Conservation (phyloP, 78 protist genomes). For the Diacronema lutheri region DNA sequence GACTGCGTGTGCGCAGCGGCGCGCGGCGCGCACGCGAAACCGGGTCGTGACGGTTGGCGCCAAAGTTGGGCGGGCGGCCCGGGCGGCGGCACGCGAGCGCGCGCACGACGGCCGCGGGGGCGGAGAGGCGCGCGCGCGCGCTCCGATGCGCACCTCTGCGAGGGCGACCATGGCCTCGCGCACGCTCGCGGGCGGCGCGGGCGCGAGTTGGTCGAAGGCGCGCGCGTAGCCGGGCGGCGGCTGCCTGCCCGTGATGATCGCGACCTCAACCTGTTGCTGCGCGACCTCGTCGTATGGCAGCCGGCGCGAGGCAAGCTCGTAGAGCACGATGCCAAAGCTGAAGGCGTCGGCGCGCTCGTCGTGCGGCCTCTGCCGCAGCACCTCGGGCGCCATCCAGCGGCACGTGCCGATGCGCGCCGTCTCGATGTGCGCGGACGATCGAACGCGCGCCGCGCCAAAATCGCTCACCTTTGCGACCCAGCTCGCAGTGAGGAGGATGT, state of each 20-base stretch:
- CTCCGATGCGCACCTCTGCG: too few species aligned
- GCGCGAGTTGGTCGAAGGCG: too few species aligned
- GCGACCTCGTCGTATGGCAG: constrained; percentile 24
- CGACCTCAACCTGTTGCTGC: neutral
- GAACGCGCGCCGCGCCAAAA: constrained; percentile 54
- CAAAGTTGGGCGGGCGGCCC: too few species aligned
- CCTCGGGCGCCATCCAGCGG: constrained; percentile 62
- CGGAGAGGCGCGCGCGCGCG: too few species aligned
- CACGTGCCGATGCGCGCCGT: constrained; percentile 27
- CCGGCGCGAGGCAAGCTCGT: constrained; percentile 30
- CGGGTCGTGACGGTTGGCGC: too few species aligned
- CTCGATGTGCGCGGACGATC: neutral
- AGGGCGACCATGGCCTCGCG: too few species aligned
- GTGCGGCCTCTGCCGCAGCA: constrained; percentile 16
- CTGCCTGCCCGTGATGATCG: neutral
- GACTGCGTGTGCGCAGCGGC: too few species aligned
- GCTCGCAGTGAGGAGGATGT: constrained; percentile 50
- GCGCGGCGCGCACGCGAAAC: too few species aligned
- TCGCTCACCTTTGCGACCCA: constrained; percentile 58
- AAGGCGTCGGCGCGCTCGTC: constrained; percentile 40
- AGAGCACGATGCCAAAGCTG: constrained; percentile 48
- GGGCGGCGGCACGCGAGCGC: too few species aligned
- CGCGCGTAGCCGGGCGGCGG: neutral
- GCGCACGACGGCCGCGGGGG: too few species aligned
- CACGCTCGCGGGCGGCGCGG: too few species aligned